These are phyloP conservation scores for Fistulifera pelliculosa DNA, from an alignment of 108 stramenopile species.

Conservation along the genomic window DNA sequence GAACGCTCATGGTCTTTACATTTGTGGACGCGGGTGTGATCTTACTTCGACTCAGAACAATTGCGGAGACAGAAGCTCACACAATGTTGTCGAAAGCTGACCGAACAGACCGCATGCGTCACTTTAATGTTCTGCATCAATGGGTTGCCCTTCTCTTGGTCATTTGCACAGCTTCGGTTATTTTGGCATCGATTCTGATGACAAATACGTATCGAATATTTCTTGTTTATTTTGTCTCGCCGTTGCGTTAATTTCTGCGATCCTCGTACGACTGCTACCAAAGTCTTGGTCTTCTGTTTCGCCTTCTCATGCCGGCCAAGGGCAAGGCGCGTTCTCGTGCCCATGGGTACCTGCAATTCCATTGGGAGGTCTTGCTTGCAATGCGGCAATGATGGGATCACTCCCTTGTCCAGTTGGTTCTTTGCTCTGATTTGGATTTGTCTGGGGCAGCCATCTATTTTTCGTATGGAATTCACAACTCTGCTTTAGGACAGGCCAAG, in stretches of 20 bases:
- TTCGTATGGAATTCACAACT: conserved; percentile 36
- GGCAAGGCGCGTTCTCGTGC: conserved; percentile 23
- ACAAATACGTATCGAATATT: too few species aligned
- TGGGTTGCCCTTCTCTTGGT: too few species aligned
- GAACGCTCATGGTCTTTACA: conserved; percentile 56
- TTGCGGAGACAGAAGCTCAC: too few species aligned
- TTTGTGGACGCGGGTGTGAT: conserved; percentile 58
- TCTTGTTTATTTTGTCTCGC: too few species aligned
- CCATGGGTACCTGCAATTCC: conserved; percentile 41
- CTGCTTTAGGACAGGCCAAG: conserved; percentile 13
- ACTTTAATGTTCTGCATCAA: too few species aligned
- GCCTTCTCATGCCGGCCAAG: background rate
- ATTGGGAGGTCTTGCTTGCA: conserved; percentile 33
- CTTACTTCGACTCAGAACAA: conserved; percentile 22
- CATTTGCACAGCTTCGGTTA: too few species aligned
- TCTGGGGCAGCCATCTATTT: conserved; percentile 34
- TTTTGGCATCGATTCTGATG: too few species aligned
- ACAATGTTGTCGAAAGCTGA: too few species aligned
- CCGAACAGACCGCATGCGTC: too few species aligned
- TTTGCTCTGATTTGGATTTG: conserved; percentile 26
- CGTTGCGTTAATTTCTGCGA: too few species aligned
- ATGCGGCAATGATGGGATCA: conserved; percentile 46
- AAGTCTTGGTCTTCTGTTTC: too few species aligned
- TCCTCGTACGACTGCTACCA: too few species aligned
- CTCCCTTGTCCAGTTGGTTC: conserved; percentile 32